Evolutionary conservation across 768 basidiomycete genomes (phyloP), one percentile per base, ranked within the genome.

Genomic region (Gymnopilus dilepis): DNA sequence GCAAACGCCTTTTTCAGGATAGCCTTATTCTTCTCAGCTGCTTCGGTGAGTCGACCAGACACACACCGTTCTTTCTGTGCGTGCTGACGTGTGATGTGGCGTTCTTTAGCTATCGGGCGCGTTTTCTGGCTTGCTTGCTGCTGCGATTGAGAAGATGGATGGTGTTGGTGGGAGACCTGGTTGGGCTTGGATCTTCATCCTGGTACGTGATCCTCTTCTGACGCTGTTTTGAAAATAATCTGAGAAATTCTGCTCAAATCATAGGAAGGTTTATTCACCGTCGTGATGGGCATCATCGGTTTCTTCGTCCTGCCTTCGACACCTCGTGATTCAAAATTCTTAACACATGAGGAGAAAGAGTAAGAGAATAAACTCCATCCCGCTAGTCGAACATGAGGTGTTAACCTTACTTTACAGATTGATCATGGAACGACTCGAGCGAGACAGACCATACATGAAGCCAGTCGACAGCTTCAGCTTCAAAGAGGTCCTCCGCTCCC

Each of bases 121-220:
- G 0, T 87, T 88, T 65, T 87, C 86, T 5, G 89, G 89, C 42
- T 72, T 90, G 6, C 77, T 91, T 1, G 87, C 88, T 0, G 76
- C 84, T 31, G 86, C 78, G 1, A 87, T 91, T 52, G 67, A 78
- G n/a, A 71, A 84, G 13, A 84, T 91, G 78, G 70, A 86, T 45
- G 84, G 84, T 12, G 71, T 79, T 21, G 73, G 73, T 2, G 82
- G 84, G 5, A 79, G 74, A 56, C 76, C 82, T 1, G 88, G 84
- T 0, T 90, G 88, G 88, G 76, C 82, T 15, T 88, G 84, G 86
- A 82, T 86, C 59, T 85, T 86, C 65, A 85, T 85, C 38, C 43
- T 85, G 17, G 82, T 84, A 59, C 34, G 67, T 43, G 8, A 6
- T 24, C 15, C 24, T 19, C 47, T 24, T 31, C 15, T 19, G n/a